Percentiles rank a stretch among this genome's conserved stretches.
These are phyloP conservation scores for Erucastrum elatum DNA, from an alignment of 345 rosid genomes.

Conservation along the genomic window DNA sequence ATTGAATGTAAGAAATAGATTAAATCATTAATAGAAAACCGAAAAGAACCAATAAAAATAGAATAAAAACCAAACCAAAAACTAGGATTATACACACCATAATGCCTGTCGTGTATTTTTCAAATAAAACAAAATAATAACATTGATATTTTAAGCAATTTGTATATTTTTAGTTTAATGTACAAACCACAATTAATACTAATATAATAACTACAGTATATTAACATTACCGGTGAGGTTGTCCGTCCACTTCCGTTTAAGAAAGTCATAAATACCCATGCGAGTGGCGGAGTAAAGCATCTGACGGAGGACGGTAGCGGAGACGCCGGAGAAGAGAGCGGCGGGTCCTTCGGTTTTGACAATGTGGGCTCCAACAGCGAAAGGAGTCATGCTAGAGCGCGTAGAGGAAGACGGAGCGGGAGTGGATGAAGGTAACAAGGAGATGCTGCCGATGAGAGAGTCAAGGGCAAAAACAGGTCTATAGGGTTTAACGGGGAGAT, in stretches of 20 bases:
- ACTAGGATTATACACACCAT: neutral
- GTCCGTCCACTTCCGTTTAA: slow-evolving; percentile 75
- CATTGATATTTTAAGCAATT: neutral
- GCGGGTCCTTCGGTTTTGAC: slow-evolving; percentile 63
- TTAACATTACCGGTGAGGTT: slow-evolving; percentile 44
- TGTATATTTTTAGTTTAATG: neutral
- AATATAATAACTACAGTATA: too few species aligned
- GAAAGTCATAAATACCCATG: slow-evolving; percentile 87
- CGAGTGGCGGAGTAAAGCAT: slow-evolving; percentile 90
- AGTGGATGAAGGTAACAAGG: slow-evolving; percentile 40
- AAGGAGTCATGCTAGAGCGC: slow-evolving; percentile 52
- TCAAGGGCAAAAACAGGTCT: slow-evolving; percentile 57
- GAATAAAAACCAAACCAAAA: neutral
- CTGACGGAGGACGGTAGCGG: slow-evolving; percentile 86
- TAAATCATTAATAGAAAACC: neutral
- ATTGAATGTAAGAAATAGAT: neutral
- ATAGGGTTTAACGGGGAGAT: slow-evolving; percentile 38
- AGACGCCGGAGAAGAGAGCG: slow-evolving; percentile 83
- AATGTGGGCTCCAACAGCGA: slow-evolving; percentile 63
- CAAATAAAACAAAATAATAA: neutral
- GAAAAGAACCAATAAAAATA: neutral
- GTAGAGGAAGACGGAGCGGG: slow-evolving; percentile 53
- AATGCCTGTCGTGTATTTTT: neutral
- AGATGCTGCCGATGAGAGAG: slow-evolving; percentile 45
- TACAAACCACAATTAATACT: neutral